phyloP scores from a whole-genome alignment of 2,329 filamentous ascomycete genomes.

The Ceratocystis huliohia region DNA sequence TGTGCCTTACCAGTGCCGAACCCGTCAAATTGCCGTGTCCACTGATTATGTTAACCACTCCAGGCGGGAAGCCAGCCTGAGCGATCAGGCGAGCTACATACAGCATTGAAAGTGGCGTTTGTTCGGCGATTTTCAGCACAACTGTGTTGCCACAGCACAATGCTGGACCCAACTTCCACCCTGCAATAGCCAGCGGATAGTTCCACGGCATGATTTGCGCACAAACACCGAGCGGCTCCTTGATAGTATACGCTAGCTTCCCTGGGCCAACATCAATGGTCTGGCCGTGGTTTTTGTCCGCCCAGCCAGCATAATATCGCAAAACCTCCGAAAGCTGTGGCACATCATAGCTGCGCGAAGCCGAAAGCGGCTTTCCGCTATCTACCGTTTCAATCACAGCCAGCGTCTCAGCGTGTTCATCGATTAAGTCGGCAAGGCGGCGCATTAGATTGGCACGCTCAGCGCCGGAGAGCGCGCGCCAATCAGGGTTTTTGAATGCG shows the following conservation, averaged over 20 bases:
- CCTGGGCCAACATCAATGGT: constrained; percentile 57
- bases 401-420: constrained; percentile 43
- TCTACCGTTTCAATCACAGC: constrained; percentile 58
- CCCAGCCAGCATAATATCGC: constrained; percentile 67
- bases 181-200: constrained; percentile 63
- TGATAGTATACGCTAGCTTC: constrained; percentile 65
- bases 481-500: constrained; percentile 54
- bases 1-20: constrained; percentile 49
- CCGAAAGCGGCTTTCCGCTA: constrained; percentile 63
- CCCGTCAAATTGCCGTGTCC: constrained; percentile 52
- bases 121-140: constrained; percentile 47
- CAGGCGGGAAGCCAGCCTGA: constrained; percentile 59
- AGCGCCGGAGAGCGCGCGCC: constrained; percentile 54
- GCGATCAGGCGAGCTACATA: constrained; percentile 51
- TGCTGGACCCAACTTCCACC: constrained; percentile 42
- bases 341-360: constrained; percentile 53
- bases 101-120: constrained; percentile 47
- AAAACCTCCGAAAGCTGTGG: constrained; percentile 36
- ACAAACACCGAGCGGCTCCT: constrained; percentile 66
- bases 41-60: constrained; percentile 59
- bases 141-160: constrained; percentile 46
- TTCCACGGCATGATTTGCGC: constrained; percentile 73
- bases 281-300: constrained; percentile 67
- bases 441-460: constrained; percentile 56
- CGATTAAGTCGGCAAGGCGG: constrained; percentile 57